Conservation (phyloP, 345 rosid species). For the Melaleuca alternifolia region DNA sequence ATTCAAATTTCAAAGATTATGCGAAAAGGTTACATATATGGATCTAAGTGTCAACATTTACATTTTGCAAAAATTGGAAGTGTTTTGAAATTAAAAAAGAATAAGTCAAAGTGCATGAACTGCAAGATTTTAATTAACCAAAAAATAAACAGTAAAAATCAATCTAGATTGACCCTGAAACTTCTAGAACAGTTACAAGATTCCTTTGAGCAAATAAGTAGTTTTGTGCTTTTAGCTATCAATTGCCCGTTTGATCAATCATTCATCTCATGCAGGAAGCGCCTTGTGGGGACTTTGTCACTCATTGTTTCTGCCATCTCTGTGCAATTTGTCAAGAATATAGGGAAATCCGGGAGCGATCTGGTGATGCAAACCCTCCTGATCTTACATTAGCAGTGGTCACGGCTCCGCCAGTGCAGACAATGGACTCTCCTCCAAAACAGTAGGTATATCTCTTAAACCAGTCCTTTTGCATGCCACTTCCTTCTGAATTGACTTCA, state of each 20-base stretch:
- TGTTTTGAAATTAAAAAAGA: neutral
- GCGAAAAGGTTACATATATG: neutral
- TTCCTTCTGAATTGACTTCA: neutral
- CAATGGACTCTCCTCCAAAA: constrained; percentile 34
- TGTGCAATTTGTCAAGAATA: constrained; percentile 93
- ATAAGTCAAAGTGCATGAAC: neutral
- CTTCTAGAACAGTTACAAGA: neutral
- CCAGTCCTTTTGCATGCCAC: neutral
- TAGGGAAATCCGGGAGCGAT: constrained; percentile 63
- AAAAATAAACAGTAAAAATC: neutral
- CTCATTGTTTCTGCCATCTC: constrained; percentile 86
- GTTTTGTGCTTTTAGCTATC: neutral
- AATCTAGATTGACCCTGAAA: neutral
- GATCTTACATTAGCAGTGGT: constrained; percentile 40
- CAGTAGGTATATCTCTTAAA: neutral
- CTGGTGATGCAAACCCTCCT: constrained; percentile 15
- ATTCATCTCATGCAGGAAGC: constrained; percentile 48
- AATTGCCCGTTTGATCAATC: neutral
- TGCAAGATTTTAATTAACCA: neutral
- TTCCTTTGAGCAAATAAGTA: neutral
- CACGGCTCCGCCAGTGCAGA: constrained; percentile 44
- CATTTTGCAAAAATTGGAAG: neutral
- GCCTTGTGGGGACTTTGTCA: constrained; percentile 70
- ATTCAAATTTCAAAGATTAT: neutral
- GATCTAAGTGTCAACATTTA: neutral